These are phyloP conservation scores for Halenospora varia DNA, from an alignment of 495 filamentous ascomycete genomes.

Conservation along the genomic window DNA sequence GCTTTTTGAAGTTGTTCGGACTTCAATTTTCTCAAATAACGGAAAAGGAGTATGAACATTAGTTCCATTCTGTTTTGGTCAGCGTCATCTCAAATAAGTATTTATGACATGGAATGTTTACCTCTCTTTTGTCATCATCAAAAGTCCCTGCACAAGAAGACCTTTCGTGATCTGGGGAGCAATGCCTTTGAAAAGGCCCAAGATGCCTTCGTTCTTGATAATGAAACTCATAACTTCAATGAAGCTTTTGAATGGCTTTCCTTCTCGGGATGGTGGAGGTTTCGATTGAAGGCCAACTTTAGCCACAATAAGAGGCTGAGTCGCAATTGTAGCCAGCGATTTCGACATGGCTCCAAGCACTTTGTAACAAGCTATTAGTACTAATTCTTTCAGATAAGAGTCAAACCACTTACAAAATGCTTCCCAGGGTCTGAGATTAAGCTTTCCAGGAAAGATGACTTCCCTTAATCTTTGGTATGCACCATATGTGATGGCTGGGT, in stretches of 20 bases:
- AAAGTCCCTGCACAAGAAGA: slow-evolving; percentile 84
- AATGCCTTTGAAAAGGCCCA: slow-evolving; percentile 93
- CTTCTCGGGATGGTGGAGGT: slow-evolving; percentile 76
- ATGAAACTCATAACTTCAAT: slow-evolving; percentile 94
- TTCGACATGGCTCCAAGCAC: slow-evolving; percentile 94
- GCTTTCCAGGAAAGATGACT: slow-evolving; percentile 71
- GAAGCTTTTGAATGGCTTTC: slow-evolving; percentile 94
- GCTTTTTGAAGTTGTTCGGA: slow-evolving; percentile 67
- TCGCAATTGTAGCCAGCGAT: slow-evolving; percentile 83
- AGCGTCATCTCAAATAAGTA: slow-evolving; percentile 16
- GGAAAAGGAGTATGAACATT: slow-evolving; percentile 80
- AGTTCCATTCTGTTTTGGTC: slow-evolving; percentile 70
- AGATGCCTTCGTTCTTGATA: slow-evolving; percentile 74
- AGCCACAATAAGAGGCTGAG: slow-evolving; percentile 95
- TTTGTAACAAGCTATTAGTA: slow-evolving; percentile 32
- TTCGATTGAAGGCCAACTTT: slow-evolving; percentile 95
- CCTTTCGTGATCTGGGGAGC: slow-evolving; percentile 92
- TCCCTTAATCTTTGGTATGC: slow-evolving; percentile 90
- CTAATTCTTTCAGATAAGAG: background rate
- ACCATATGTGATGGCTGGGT: slow-evolving; percentile 97
- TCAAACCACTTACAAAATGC: slow-evolving; percentile 70
- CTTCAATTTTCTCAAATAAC: slow-evolving; percentile 68
- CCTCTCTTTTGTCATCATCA: slow-evolving; percentile 99
- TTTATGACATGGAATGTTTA: slow-evolving; percentile 37
- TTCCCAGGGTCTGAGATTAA: slow-evolving; percentile 76